Evolutionary conservation across 306 rosid species (phyloP).

Genomic region (Leucaena leucocephala): DNA sequence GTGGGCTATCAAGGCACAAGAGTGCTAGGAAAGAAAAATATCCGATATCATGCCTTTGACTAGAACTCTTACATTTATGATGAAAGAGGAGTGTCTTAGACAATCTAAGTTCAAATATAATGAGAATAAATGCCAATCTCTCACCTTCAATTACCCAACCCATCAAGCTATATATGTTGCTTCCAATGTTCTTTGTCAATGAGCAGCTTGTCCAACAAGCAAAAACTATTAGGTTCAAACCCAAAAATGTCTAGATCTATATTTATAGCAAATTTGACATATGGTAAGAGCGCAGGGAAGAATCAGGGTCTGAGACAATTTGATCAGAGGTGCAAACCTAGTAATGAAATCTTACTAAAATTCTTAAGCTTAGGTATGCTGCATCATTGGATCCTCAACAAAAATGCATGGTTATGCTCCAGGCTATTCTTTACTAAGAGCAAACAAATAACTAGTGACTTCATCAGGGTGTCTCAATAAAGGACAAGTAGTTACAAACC

Average conservation of each 20-base stretch:
- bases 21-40: too few relatives aligned
- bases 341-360: background rate
- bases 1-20: too few relatives aligned
- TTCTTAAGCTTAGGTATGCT: constrained; percentile 8
- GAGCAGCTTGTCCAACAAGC: background rate
- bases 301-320: constrained; percentile 6
- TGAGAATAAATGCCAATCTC: background rate
- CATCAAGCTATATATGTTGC: background rate
- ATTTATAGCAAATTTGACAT: background rate
- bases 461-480: constrained; percentile 14
- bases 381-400: background rate
- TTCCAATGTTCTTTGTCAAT: constrained; percentile 13
- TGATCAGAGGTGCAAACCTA: constrained; percentile 17
- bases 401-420: constrained; percentile 13
- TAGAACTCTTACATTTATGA: too few relatives aligned
- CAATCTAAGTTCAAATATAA: too few relatives aligned
- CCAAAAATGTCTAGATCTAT: background rate
- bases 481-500: constrained; percentile 52
- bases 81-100: too few relatives aligned
- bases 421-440: background rate
- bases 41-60: too few relatives aligned
- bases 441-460: constrained; percentile 6
- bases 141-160: background rate
- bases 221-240: background rate
- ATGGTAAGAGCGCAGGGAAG: background rate